Evolutionary conservation across 2,329 filamentous ascomycete species (phyloP).

Genomic region (Monosporascus sp.): DNA sequence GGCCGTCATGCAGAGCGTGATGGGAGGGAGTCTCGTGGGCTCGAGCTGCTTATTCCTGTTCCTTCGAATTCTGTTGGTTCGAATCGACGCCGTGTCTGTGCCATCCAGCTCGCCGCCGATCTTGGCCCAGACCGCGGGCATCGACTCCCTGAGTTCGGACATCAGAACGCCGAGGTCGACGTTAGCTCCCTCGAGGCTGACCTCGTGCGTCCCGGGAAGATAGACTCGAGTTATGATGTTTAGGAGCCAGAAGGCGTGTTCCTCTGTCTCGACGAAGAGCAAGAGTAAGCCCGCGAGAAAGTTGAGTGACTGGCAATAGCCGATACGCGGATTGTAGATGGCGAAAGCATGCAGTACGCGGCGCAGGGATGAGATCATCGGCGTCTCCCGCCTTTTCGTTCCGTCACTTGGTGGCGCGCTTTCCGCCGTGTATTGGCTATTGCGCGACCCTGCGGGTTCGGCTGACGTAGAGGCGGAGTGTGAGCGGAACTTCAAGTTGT

Average conservation of each 20-base stretch:
- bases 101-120: constrained; percentile 73
- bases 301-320: constrained; percentile 94
- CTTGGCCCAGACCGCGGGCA: constrained; percentile 81
- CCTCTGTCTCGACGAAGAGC: constrained; percentile 80
- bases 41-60: constrained; percentile 35
- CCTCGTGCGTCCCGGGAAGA: constrained; percentile 86
- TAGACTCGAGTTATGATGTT: constrained; percentile 88
- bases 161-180: constrained; percentile 92
- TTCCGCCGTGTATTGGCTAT: constrained; percentile 32
- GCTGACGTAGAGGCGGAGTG: constrained; percentile 23
- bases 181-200: constrained; percentile 85
- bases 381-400: constrained; percentile 52
- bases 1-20: constrained; percentile 86
- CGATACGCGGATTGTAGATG: constrained; percentile 83
- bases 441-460: constrained; percentile 27
- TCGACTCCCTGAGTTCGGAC: constrained; percentile 74
- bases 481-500: constrained; percentile 84
- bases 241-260: constrained; percentile 87
- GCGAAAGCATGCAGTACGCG: constrained; percentile 86
- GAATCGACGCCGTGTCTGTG: constrained; percentile 20
- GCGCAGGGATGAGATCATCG: constrained; percentile 75
- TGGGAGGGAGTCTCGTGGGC: constrained; percentile 67
- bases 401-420: constrained; percentile 22
- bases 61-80: constrained; percentile 34
- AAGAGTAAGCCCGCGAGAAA: constrained; percentile 88